Evolutionary conservation across 2,329 filamentous ascomycete genomes (phyloP).

Genomic region (Exophiala sideris): DNA sequence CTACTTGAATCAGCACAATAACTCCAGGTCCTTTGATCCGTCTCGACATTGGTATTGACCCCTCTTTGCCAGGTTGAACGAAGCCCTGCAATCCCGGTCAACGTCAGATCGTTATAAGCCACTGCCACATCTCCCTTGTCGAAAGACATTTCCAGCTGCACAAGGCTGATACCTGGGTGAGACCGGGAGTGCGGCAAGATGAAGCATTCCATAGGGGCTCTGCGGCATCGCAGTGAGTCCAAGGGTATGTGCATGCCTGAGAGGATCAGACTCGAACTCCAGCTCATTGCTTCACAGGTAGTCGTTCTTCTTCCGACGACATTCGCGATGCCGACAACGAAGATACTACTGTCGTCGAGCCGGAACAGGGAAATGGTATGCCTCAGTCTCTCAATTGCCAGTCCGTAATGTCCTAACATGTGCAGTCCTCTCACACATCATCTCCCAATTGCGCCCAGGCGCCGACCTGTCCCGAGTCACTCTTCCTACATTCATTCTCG

Average conservation of each 20-base stretch:
- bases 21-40: neutral
- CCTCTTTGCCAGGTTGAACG: neutral
- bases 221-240: slow-evolving; percentile 28
- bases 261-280: neutral
- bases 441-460: slow-evolving; percentile 91
- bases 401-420: neutral
- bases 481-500: slow-evolving; percentile 94
- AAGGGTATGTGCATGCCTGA: slow-evolving; percentile 9
- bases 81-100: neutral
- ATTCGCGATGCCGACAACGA: slow-evolving; percentile 51
- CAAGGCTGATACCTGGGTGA: slow-evolving; percentile 3
- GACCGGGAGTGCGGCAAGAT: slow-evolving; percentile 14
- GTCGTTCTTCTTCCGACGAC: slow-evolving; percentile 59
- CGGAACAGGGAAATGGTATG: slow-evolving; percentile 91
- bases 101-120: slow-evolving; percentile 13
- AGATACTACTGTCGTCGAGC: slow-evolving; percentile 79
- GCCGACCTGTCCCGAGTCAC: slow-evolving; percentile 93
- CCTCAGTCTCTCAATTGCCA: neutral
- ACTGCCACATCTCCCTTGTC: neutral
- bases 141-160: neutral
- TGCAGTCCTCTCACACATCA: slow-evolving; percentile 93
- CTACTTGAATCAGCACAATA: no score
- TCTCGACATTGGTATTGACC: neutral
- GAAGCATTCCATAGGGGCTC: slow-evolving; percentile 27
- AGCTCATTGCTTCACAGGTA: slow-evolving; percentile 35